Base-by-base conservation (phyloP, 75 land plant genomes). In the Selaginella moellendorffii region DNA sequence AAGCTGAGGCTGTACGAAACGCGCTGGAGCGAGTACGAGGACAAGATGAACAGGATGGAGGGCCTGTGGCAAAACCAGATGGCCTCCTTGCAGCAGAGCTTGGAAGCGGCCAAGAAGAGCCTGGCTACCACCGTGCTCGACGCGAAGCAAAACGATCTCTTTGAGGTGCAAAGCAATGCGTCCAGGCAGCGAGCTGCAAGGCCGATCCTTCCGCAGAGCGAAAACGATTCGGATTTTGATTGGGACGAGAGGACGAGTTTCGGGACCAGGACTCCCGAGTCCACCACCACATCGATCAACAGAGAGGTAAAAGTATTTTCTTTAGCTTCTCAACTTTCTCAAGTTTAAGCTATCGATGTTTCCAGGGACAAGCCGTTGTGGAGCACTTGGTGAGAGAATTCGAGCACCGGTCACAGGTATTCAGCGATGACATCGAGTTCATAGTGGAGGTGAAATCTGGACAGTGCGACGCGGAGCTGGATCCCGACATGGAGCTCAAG, bases 401-500 rank as follows among this genome's bases (percentile, higher is more conserved):
- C n/a, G 59, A 19, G 2, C 59, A 56, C 24, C 5, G 21, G n/a
- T 9, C 59, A 2, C 59, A 56, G n/a, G 59, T 56, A 21, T 56
- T 56, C 9, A 56, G n/a, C n/a, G 59, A 56, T 56, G 59, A 56
- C n/a, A 25, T 24, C 8, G 59, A 56, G 19, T 56, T 56, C 19
- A 21, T 56, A 25, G 24, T 56, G 19, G 59, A 56, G 59, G 59
- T 56, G 19, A 56, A 56, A 56, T 56, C 59, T 24, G 59, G 59
- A 21, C 59, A 56, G 24, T 5, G 5, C 23, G n/a, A 56, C 8
- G 59, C 59, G 17, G 19, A 25, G 19, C 23, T 56, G 5, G 59
- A 56, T 56, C 59, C 59, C 9, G 59, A 56, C n/a, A 56, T 56
- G 24, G 59, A 56, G 21, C 19, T 56, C 8, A 56, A 19, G 24